These are phyloP conservation scores for Sarocladiaceae sp. DNA, from an alignment of 2,329 filamentous ascomycete species.

Conservation along the genomic window DNA sequence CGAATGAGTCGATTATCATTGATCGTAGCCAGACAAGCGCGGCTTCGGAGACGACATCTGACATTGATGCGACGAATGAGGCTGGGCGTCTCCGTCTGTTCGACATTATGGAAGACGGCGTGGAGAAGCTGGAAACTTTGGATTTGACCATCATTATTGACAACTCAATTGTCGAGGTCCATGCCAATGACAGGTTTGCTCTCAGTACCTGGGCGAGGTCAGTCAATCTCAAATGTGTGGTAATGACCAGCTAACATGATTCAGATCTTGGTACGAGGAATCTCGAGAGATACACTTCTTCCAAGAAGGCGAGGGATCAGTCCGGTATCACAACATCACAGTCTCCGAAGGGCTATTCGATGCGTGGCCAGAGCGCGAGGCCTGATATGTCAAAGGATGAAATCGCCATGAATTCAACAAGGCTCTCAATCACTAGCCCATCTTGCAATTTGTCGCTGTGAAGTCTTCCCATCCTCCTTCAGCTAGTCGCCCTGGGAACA, in stretches of 20 bases:
- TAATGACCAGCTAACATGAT: constrained; percentile 12
- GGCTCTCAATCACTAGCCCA: too few relatives aligned
- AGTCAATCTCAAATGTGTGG: constrained; percentile 14
- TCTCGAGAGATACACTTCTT: constrained; percentile 31
- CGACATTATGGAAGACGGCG: constrained; percentile 25
- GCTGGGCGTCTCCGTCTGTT: constrained; percentile 34
- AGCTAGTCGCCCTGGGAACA: background rate
- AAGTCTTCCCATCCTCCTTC: background rate
- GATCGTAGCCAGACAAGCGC: constrained; percentile 37
- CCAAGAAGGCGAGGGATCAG: constrained; percentile 25
- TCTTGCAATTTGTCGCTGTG: too few relatives aligned
- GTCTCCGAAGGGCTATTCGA: constrained; percentile 32
- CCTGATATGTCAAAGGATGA: too few relatives aligned
- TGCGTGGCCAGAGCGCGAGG: constrained; percentile 27
- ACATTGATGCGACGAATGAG: constrained; percentile 32
- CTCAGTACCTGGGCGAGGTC: constrained; percentile 39
- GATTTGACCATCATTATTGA: constrained; percentile 37
- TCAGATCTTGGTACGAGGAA: constrained; percentile 30
- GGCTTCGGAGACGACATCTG: constrained; percentile 30
- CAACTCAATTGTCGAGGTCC: constrained; percentile 31
- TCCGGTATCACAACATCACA: constrained; percentile 26
- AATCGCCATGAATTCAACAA: too few relatives aligned
- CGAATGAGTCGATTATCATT: constrained; percentile 36
- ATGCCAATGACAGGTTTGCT: constrained; percentile 36
- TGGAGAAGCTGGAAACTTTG: constrained; percentile 29